These are phyloP conservation scores for Thielaviopsis populi DNA, from an alignment of 2,329 filamentous ascomycete genomes.

Conservation along the genomic window DNA sequence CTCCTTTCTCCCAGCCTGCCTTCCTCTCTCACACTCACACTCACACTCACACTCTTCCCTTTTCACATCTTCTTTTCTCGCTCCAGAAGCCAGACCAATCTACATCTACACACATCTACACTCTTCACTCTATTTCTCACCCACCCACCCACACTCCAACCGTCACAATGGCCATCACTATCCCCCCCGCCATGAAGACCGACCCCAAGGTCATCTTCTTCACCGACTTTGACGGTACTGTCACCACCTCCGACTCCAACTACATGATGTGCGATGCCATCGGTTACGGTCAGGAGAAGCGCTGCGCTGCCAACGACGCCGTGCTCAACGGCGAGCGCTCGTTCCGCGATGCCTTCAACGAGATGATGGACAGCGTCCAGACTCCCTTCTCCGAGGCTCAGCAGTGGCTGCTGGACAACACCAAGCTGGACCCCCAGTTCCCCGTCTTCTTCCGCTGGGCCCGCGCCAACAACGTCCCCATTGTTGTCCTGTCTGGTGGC, in stretches of 20 bases:
- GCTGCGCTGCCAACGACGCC: constrained; percentile 58
- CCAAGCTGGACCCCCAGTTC: constrained; percentile 80
- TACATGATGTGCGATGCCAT: constrained; percentile 76
- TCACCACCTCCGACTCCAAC: constrained; percentile 57
- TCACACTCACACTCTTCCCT: background rate
- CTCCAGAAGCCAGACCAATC: background rate
- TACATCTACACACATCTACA: constrained; percentile 4
- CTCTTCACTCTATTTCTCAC: background rate
- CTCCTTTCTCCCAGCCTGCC: background rate
- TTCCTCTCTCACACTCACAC: constrained; percentile 5
- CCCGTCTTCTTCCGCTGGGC: constrained; percentile 77
- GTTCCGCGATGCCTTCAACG: constrained; percentile 76
- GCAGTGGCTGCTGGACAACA: constrained; percentile 60
- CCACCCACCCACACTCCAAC: background rate
- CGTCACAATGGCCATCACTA: constrained; percentile 15
- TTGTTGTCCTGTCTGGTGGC: constrained; percentile 81
- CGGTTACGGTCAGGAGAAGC: constrained; percentile 61
- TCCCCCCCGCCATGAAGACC: constrained; percentile 30
- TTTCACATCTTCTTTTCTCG: background rate
- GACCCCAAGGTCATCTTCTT: constrained; percentile 93
- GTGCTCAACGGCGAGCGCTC: constrained; percentile 55
- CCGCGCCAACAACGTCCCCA: constrained; percentile 66
- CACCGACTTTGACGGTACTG: constrained; percentile 95
- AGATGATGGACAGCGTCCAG: constrained; percentile 81
- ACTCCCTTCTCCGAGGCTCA: constrained; percentile 73